Conservation (phyloP, 768 basidiomycete species). For the Hericium rajendrae region DNA sequence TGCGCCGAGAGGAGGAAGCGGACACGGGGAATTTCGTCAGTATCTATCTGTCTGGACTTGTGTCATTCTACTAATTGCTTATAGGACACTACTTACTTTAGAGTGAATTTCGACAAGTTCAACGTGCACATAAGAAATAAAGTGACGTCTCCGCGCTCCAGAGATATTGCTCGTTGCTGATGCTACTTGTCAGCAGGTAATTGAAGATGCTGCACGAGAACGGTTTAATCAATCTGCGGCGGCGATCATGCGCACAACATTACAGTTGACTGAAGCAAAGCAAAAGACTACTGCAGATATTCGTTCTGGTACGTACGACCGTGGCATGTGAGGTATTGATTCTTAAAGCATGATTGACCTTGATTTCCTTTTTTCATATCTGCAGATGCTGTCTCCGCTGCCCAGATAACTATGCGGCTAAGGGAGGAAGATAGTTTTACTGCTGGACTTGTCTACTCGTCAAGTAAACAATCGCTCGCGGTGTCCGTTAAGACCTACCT, state of each 20-base stretch:
- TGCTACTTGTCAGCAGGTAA: constrained; percentile 39
- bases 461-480: constrained; percentile 42
- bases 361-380: background rate
- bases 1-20: constrained; percentile 64
- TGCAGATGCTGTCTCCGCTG: constrained; percentile 56
- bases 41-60: no score
- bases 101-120: constrained; percentile 85
- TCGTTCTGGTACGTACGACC: constrained; percentile 43
- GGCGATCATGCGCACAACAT: constrained; percentile 55
- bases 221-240: constrained; percentile 74
- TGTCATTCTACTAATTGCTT: background rate
- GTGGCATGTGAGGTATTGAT: background rate
- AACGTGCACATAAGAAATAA: constrained; percentile 81
- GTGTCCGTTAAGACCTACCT: constrained; percentile 70
- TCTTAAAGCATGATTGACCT: background rate
- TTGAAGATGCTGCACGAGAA: constrained; percentile 66
- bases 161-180: constrained; percentile 10
- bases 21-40: constrained; percentile 67
- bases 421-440: constrained; percentile 52
- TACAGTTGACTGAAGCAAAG: constrained; percentile 59
- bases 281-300: constrained; percentile 53
- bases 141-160: constrained; percentile 29
- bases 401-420: constrained; percentile 54
- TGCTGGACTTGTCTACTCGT: constrained; percentile 48
- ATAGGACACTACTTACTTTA: constrained; percentile 68